A percentile compares a stretch with the other conserved stretches of the same genome.
Evolutionary conservation across 805 yeast species (phyloP).

Genomic region (Ogataea ganodermae): DNA sequence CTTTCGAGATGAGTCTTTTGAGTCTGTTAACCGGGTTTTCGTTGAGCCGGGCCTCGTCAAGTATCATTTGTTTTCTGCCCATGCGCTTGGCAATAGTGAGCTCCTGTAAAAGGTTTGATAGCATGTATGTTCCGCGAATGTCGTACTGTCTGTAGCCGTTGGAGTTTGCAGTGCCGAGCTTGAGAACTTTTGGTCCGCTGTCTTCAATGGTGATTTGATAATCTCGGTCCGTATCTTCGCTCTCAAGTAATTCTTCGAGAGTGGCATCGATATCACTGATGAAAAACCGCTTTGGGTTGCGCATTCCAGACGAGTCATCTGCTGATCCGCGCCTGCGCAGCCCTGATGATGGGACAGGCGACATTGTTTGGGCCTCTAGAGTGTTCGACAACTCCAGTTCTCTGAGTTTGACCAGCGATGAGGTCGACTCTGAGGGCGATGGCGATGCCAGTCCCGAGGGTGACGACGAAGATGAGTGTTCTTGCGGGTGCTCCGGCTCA

Average conservation of each 20-base stretch:
- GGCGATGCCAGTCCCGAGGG: slow-evolving; percentile 4
- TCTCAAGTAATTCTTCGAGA: slow-evolving; percentile 61
- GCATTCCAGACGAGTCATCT: slow-evolving; percentile 45
- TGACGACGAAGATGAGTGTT: no score
- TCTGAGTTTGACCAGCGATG: slow-evolving; percentile 21
- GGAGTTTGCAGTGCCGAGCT: slow-evolving; percentile 81
- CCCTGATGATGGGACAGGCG: not conserved
- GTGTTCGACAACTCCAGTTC: slow-evolving; percentile 17
- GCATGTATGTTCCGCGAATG: slow-evolving; percentile 85
- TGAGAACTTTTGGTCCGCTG: slow-evolving; percentile 78
- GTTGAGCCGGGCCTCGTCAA: slow-evolving; percentile 80
- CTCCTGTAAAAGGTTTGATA: slow-evolving; percentile 84
- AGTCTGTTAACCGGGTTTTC: slow-evolving; percentile 86
- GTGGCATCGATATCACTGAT: slow-evolving; percentile 77
- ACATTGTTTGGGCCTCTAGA: not conserved
- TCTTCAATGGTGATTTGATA: slow-evolving; percentile 86
- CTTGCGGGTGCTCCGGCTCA: no score
- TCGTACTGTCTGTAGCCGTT: slow-evolving; percentile 74
- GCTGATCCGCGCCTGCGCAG: slow-evolving; percentile 53
- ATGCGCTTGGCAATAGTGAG: slow-evolving; percentile 80
- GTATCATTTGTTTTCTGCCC: slow-evolving; percentile 74
- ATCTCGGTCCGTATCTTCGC: slow-evolving; percentile 84
- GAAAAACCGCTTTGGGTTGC: slow-evolving; percentile 53
- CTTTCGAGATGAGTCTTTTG: slow-evolving; percentile 67
- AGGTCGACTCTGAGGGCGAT: slow-evolving; percentile 24